Evolutionary conservation across 2,329 filamentous ascomycete genomes (phyloP), one percentile per base, ranked within the genome.

Genomic region (Fusarium sp.): DNA sequence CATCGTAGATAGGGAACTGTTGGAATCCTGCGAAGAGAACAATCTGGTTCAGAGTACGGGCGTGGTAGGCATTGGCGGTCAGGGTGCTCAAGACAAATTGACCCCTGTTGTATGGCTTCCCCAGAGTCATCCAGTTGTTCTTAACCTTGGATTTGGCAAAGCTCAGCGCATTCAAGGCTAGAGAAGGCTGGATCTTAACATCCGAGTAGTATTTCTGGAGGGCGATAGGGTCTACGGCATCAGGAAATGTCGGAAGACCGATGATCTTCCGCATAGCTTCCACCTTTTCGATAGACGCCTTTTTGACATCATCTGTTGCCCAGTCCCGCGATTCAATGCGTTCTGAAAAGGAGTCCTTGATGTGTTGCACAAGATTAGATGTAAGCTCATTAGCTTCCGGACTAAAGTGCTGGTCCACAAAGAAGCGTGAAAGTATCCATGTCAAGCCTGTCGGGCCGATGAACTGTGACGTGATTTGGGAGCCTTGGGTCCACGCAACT

Each of bases 371-470:
- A 73, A 95, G 90, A 61, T 90, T 87, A 66, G 93, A 90, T 22
- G 91, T 91, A 51, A 93, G 88, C 8, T 88, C 4, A 1, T 82
- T 78, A 93, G 92, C 1, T 91, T 90, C 87, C 18, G 90, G 86
- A 0, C 90, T 90, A 76, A 94, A 94, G 3, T 91, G 87, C 55
- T 89, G 89, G 70, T 93, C 88, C 5, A 94, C 86, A 72, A 91
- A 94, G 82, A 94, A 93, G 28, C 91, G 89, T 77, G 90, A 92
- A 22, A 93, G 82, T 55, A 92, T 91, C 91, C 91, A 94, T 6
- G 88, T 88, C 28, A 94, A 80, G 10, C 88, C 87, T 28, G 57
- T 51, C 12, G 66, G 63, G 10, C 50, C 50, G 6, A 66, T 54
- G 30, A 14, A 41, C 26, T 56, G 53, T 0, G 26, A 41, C 2